These are phyloP conservation scores for Hirsutella minnesotensis DNA, from an alignment of 2,329 filamentous ascomycete genomes.

Conservation along the genomic window DNA sequence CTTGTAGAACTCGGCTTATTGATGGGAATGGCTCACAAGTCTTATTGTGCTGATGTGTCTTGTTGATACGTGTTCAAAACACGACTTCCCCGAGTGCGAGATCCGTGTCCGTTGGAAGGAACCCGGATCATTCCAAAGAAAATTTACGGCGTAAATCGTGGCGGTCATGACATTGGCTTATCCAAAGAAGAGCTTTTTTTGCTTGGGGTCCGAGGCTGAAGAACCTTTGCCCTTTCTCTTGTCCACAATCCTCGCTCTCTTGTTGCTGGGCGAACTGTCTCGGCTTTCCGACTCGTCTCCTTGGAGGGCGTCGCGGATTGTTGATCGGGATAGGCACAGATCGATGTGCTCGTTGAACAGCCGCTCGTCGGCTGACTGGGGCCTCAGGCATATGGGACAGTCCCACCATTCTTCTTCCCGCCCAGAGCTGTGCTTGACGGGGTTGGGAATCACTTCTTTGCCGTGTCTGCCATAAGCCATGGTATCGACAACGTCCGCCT, in stretches of 20 bases:
- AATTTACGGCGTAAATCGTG: background rate
- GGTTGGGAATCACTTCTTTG: slow-evolving; percentile 39
- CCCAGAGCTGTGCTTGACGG: slow-evolving; percentile 17
- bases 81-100: no score
- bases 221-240: slow-evolving; percentile 27
- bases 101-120: no score
- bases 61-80: no score
- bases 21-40: no score
- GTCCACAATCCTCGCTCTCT: slow-evolving; percentile 20
- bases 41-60: no score
- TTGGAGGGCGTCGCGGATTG: slow-evolving; percentile 74
- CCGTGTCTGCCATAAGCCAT: slow-evolving; percentile 23
- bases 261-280: slow-evolving; percentile 24
- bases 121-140: no score
- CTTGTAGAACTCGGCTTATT: no score
- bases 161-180: slow-evolving; percentile 10
- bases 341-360: slow-evolving; percentile 89
- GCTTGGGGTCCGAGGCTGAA: slow-evolving; percentile 29
- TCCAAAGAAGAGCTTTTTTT: slow-evolving; percentile 42
- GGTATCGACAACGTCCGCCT: background rate
- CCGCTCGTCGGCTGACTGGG: slow-evolving; percentile 63
- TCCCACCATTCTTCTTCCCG: slow-evolving; percentile 53
- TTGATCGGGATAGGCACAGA: slow-evolving; percentile 72
- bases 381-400: slow-evolving; percentile 76
- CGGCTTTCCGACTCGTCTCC: slow-evolving; percentile 22